These are phyloP conservation scores for Linum tenue DNA, from an alignment of 345 rosid genomes.

Conservation along the genomic window DNA sequence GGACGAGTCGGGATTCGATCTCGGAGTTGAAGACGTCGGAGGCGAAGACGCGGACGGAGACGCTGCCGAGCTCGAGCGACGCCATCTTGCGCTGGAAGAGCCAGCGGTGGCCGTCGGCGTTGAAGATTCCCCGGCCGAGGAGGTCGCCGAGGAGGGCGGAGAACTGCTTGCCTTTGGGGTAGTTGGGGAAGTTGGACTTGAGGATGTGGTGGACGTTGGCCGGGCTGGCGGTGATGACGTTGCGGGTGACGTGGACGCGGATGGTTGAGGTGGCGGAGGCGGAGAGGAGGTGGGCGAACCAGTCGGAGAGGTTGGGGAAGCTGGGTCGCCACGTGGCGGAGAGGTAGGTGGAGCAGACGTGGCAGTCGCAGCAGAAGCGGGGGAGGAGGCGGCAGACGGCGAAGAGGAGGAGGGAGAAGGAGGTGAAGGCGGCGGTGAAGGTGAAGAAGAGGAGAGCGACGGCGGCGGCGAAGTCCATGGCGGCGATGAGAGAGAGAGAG, in stretches of 20 bases:
- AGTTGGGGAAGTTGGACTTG: conserved; percentile 34
- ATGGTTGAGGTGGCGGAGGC: conserved; percentile 31
- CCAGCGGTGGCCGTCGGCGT: conserved; percentile 54
- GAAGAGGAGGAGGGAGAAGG: conserved; percentile 12
- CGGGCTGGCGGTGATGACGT: conserved; percentile 35
- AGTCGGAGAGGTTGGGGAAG: conserved; percentile 36
- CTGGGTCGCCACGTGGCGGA: conserved; percentile 30
- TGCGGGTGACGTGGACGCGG: conserved; percentile 29
- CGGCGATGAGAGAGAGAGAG: neutral
- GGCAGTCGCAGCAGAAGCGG: conserved; percentile 30
- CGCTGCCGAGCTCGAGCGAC: conserved; percentile 38
- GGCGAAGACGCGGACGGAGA: conserved; percentile 31
- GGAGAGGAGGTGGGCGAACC: conserved; percentile 34
- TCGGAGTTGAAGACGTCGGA: conserved; percentile 29
- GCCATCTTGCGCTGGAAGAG: conserved; percentile 49
- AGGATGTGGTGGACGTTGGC: conserved; percentile 36
- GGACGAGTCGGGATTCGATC: conserved; percentile 35
- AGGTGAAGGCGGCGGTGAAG: conserved; percentile 11
- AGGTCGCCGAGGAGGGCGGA: conserved; percentile 36
- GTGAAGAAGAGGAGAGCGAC: neutral
- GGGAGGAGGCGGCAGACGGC: conserved; percentile 14
- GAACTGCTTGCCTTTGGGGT: conserved; percentile 47
- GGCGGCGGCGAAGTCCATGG: neutral
- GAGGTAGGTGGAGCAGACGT: conserved; percentile 26
- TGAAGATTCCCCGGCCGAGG: conserved; percentile 53